These are phyloP conservation scores for Nakazawaea anatomiae DNA, from an alignment of 805 yeast genomes.

Conservation along the genomic window DNA sequence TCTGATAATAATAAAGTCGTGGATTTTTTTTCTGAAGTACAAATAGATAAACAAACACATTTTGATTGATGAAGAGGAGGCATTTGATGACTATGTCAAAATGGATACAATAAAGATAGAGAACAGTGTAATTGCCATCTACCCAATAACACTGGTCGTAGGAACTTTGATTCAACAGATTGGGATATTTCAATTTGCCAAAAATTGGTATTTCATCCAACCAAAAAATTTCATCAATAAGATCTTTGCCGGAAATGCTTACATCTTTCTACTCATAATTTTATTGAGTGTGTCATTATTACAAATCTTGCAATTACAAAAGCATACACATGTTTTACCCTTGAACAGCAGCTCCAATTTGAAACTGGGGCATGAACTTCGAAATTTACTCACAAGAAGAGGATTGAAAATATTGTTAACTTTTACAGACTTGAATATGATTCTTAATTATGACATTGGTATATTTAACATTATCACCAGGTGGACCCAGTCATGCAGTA, in stretches of 20 bases:
- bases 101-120: not conserved
- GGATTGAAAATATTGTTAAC: not conserved
- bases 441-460: constrained; percentile 3
- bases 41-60: too few relatives aligned
- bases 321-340: not conserved
- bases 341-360: not conserved
- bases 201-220: constrained; percentile 2
- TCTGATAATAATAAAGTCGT: too few relatives aligned
- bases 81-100: not conserved
- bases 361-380: not conserved
- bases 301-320: not conserved
- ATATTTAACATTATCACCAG: constrained; percentile 1
- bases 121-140: not conserved
- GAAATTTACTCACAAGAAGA: not conserved
- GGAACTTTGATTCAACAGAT: constrained; percentile 5
- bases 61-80: too few relatives aligned
- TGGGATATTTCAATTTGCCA: constrained; percentile 1
- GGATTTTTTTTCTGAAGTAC: too few relatives aligned
- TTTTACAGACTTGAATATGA: constrained; percentile 1
- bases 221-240: constrained; percentile 6
- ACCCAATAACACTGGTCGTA: constrained; percentile 1
- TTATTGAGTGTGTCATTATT: not conserved
- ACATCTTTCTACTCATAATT: not conserved
- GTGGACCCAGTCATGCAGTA: constrained; percentile 3
- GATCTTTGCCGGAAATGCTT: constrained; percentile 9